phyloP scores from a whole-genome alignment of 148 eudicot genomes.

The Chenopodium album region DNA sequence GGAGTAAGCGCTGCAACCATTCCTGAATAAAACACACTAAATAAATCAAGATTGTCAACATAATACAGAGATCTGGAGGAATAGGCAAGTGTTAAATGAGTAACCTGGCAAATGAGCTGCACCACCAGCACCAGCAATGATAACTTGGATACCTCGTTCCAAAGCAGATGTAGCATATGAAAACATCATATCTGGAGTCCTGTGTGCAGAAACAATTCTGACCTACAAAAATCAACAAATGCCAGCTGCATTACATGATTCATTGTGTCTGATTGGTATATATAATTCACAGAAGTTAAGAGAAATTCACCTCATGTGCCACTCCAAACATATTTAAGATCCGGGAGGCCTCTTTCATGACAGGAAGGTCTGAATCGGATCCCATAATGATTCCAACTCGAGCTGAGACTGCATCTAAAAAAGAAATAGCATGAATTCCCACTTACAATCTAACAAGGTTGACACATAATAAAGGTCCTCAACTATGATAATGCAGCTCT shows the following conservation, averaged over 20 bases:
- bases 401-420: slow-evolving; percentile 45
- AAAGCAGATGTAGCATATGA: slow-evolving; percentile 63
- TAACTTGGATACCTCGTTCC: slow-evolving; percentile 79
- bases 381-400: slow-evolving; percentile 96
- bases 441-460: not conserved
- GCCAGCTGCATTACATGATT: not conserved
- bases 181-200: slow-evolving; percentile 79
- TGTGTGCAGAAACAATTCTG: slow-evolving; percentile 74
- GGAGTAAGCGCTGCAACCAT: slow-evolving; percentile 98
- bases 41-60: not conserved
- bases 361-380: slow-evolving; percentile 94
- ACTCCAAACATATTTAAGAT: slow-evolving; percentile 62
- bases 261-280: not conserved
- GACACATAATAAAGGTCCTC: not conserved
- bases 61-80: not conserved
- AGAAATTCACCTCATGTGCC: slow-evolving; percentile 56
- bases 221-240: slow-evolving; percentile 46
- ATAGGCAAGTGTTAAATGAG: slow-evolving; percentile 2
- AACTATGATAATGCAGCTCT: not conserved
- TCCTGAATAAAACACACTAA: slow-evolving; percentile 40
- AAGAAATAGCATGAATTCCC: not conserved
- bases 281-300: not conserved
- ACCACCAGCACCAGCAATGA: slow-evolving; percentile 99
- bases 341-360: slow-evolving; percentile 84
- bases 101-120: slow-evolving; percentile 99